Percentiles rank a stretch among this genome's conserved stretches.
phyloP scores from a whole-genome alignment of 1,284 basidiomycete species.

The Macrocystidia cucumis region DNA sequence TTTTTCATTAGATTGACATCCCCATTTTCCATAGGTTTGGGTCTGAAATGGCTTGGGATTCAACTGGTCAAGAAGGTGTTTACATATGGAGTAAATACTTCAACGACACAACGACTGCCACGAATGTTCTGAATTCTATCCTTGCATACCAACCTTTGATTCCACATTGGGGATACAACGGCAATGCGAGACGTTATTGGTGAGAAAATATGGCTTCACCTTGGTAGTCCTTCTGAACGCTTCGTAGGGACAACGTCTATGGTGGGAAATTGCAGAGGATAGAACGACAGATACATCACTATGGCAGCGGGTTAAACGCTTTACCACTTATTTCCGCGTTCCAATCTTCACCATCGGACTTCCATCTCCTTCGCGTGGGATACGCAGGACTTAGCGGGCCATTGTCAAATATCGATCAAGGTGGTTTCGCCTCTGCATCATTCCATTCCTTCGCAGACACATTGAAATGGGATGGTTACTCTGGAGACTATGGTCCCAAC shows the following conservation, averaged over 20 bases:
- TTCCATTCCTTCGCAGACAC: conserved; percentile 55
- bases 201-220: conserved; percentile 14
- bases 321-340: conserved; percentile 46
- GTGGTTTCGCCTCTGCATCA: conserved; percentile 48
- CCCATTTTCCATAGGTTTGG: conserved; percentile 33
- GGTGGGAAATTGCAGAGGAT: conserved; percentile 48
- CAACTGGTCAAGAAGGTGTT: conserved; percentile 52
- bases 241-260: conserved; percentile 46
- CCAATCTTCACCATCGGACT: conserved; percentile 37
- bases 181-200: conserved; percentile 53
- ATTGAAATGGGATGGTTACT: conserved; percentile 51
- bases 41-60: conserved; percentile 59
- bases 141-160: conserved; percentile 50
- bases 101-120: conserved; percentile 42
- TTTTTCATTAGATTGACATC: background rate
- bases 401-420: conserved; percentile 47
- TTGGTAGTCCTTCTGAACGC: background rate
- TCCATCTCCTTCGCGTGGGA: conserved; percentile 44
- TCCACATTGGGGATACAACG: conserved; percentile 57
- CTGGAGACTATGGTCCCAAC: conserved; percentile 55
- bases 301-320: conserved; percentile 51
- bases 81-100: conserved; percentile 50
- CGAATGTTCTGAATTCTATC: conserved; percentile 49
- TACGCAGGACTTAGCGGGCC: conserved; percentile 47
- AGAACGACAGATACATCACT: conserved; percentile 55